Base-by-base conservation (phyloP, 768 basidiomycete genomes). In the Albatrellus ellisii region DNA sequence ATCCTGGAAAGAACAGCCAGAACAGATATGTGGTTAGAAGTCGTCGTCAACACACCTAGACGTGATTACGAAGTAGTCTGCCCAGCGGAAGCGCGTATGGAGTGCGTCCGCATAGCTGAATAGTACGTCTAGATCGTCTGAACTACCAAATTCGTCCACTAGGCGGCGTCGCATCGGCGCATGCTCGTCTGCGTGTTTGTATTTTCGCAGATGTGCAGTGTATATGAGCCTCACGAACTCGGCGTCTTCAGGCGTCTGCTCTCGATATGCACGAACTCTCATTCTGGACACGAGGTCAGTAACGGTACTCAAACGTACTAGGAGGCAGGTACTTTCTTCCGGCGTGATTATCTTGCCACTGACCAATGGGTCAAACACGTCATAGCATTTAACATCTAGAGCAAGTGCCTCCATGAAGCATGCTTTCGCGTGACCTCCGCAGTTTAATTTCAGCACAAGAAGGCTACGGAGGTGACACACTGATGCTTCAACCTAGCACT, bases 361-460 rank as follows among this genome's bases (percentile, higher is more conserved):
- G 21, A 97, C 67, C 8, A 99, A 71, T 47, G 90, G 84, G 46
- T 86, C 79, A 55, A 95, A 97, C 2, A 90, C 81, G 49, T 98
- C 95, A 53, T 89, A 98, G 59, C 94, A 98, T 60, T 95, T 95
- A 26, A 97, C 88, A 51, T 99, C 95, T 15, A 97, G 68, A 2
- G 83, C 73, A 17, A 99, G 69, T 1, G 95, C 92, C 55, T 99
- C 94, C 78, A 95, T 82, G 54, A 97, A 95, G 52, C 87, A 89
- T 39, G 85, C 70, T 57, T 98, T 98, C 1, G 95, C 95, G 52
- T 84, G 75, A 39, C 90, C 83, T 17, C 80, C 79, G 10, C 90
- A 80, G 52, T 89, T 91, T 12, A 97, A 69, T 55, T 95, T 92
- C 41, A 92, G 79, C 78, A 97, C 92, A 15, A 99, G 69, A 18